Percentiles rank a stretch among this genome's conserved stretches.
These are phyloP conservation scores for Lyophyllum atratum DNA, from an alignment of 768 basidiomycete genomes.

Conservation along the genomic window DNA sequence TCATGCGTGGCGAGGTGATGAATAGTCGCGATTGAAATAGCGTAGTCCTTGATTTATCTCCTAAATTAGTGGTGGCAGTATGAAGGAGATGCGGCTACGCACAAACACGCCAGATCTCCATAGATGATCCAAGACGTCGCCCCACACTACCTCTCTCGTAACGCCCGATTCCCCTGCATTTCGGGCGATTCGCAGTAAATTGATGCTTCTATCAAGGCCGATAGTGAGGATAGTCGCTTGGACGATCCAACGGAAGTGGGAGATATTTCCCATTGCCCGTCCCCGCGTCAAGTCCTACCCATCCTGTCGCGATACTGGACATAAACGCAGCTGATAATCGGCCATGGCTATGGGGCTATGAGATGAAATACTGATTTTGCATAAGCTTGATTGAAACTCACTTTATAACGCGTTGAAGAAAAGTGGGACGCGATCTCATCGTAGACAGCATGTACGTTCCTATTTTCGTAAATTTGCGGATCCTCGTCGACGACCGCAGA, in stretches of 20 bases:
- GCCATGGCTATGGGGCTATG: constrained; percentile 71
- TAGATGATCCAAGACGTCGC: constrained; percentile 69
- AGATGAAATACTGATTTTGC: not conserved
- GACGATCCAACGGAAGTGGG: constrained; percentile 65
- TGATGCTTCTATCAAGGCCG: constrained; percentile 82
- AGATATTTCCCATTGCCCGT: constrained; percentile 99
- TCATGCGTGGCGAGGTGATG: constrained; percentile 88
- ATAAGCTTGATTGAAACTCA: constrained; percentile 26
- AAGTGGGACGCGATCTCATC: constrained; percentile 87
- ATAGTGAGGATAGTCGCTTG: constrained; percentile 68
- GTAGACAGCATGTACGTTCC: constrained; percentile 82
- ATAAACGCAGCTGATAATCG: constrained; percentile 81
- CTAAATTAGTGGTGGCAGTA: not conserved
- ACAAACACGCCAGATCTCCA: constrained; percentile 88
- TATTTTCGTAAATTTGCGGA: constrained; percentile 63
- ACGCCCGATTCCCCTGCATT: constrained; percentile 50
- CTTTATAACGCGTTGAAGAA: constrained; percentile 88
- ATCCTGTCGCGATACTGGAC: constrained; percentile 67
- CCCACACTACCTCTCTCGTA: constrained; percentile 74
- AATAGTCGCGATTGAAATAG: constrained; percentile 96
- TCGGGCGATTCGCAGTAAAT: constrained; percentile 74
- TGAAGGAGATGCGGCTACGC: constrained; percentile 8
- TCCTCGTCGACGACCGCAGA: constrained; percentile 46
- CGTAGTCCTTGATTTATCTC: constrained; percentile 70
- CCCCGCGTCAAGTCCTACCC: constrained; percentile 91